Percentiles rank a stretch among this genome's conserved stretches.
These are phyloP conservation scores for Fomitiporia mediterranea DNA, from an alignment of 1,284 basidiomycete species.

Conservation along the genomic window DNA sequence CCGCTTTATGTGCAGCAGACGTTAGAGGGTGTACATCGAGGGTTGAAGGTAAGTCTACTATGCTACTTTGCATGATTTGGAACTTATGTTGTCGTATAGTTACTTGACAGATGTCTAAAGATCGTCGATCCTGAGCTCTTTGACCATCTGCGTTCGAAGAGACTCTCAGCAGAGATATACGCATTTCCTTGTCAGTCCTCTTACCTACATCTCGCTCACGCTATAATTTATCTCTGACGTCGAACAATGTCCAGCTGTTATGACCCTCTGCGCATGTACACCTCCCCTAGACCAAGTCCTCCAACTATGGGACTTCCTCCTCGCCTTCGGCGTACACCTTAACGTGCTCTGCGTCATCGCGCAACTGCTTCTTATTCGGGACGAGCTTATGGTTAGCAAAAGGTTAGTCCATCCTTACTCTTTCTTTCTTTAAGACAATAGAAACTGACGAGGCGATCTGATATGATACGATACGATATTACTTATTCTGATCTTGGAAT, in stretches of 20 bases:
- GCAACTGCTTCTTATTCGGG: slow-evolving; percentile 84
- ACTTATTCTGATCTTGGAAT: background rate
- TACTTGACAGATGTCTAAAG: slow-evolving; percentile 87
- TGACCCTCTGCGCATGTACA: slow-evolving; percentile 95
- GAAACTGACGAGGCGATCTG: no score
- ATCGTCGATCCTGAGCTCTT: slow-evolving; percentile 87
- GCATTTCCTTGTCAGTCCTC: slow-evolving; percentile 85
- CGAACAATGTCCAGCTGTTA: slow-evolving; percentile 57
- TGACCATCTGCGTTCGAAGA: slow-evolving; percentile 78
- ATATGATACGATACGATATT: no score
- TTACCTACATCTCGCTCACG: no score
- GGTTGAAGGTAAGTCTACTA: slow-evolving; percentile 69
- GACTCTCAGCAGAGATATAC: slow-evolving; percentile 96
- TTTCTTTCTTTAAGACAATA: background rate
- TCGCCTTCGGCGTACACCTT: slow-evolving; percentile 93
- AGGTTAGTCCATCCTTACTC: slow-evolving; percentile 49
- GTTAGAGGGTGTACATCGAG: slow-evolving; percentile 89
- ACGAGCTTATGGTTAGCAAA: slow-evolving; percentile 79
- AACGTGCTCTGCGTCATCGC: slow-evolving; percentile 97
- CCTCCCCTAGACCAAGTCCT: slow-evolving; percentile 93
- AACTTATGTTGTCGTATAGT: slow-evolving; percentile 42
- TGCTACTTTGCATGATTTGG: background rate
- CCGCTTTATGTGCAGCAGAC: slow-evolving; percentile 96
- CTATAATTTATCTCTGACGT: background rate
- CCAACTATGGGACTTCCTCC: slow-evolving; percentile 94